Evolutionary conservation across 345 rosid genomes (phyloP).

Genomic region (Luvunga scandens): DNA sequence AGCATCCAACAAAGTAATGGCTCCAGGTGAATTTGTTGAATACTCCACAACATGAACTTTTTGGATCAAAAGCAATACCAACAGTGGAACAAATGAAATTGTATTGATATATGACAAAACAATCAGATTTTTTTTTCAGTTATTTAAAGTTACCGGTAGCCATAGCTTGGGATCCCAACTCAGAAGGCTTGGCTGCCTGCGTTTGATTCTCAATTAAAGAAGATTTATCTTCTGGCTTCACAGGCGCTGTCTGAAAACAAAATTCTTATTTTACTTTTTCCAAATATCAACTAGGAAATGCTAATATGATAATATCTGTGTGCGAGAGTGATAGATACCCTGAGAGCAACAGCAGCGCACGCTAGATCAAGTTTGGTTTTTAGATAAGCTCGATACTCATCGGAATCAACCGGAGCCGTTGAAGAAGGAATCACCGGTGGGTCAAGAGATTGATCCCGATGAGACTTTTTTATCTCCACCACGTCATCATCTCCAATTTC

Average conservation of each 20-base stretch:
- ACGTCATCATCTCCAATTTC: constrained; percentile 41
- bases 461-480: constrained; percentile 37
- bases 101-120: no score
- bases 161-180: constrained; percentile 37
- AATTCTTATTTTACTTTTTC: not conserved
- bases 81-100: no score
- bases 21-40: not conserved
- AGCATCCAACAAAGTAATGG: not conserved
- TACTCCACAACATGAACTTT: no score
- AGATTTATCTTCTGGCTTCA: constrained; percentile 58
- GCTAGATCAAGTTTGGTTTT: constrained; percentile 65
- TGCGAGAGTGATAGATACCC: constrained; percentile 31
- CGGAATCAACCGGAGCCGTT: constrained; percentile 35
- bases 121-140: not conserved
- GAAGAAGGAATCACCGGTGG: constrained; percentile 30
- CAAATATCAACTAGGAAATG: not conserved
- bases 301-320: not conserved
- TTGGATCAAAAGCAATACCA: no score
- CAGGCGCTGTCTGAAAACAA: constrained; percentile 37
- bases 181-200: constrained; percentile 20
- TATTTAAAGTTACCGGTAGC: constrained; percentile 33
- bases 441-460: constrained; percentile 16
- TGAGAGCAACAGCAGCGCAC: constrained; percentile 68
- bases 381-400: constrained; percentile 52
- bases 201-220: constrained; percentile 35